These are phyloP conservation scores for Fusarium keratoplasticum DNA, from an alignment of 2,329 filamentous ascomycete genomes.

Conservation along the genomic window DNA sequence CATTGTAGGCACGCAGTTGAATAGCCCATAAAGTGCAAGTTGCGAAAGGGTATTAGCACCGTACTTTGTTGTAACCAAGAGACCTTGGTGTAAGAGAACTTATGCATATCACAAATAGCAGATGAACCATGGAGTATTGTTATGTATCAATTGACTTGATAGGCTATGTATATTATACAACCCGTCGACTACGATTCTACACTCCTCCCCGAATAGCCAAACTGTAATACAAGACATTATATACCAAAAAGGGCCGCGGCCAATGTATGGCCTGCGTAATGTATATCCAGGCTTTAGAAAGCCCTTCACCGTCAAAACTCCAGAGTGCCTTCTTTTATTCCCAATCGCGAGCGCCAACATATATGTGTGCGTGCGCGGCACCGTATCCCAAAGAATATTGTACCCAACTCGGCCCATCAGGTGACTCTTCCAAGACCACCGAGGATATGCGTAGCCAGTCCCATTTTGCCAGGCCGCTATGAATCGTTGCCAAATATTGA, in stretches of 20 bases:
- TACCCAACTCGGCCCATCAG: constrained; percentile 25
- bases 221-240: constrained; percentile 46
- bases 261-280: constrained; percentile 22
- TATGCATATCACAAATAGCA: constrained; percentile 24
- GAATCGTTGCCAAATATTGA: constrained; percentile 32
- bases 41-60: neutral
- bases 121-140: constrained; percentile 15
- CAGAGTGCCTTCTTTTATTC: constrained; percentile 24
- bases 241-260: constrained; percentile 31
- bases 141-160: neutral
- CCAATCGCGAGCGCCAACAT: constrained; percentile 25
- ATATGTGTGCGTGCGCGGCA: constrained; percentile 16
- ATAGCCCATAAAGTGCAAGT: neutral
- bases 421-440: constrained; percentile 23
- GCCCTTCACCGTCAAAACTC: constrained; percentile 7
- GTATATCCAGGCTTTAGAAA: constrained; percentile 14
- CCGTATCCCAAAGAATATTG: constrained; percentile 23
- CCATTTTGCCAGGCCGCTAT: constrained; percentile 21
- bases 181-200: constrained; percentile 2
- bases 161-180: constrained; percentile 13
- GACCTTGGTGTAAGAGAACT: neutral
- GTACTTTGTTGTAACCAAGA: neutral
- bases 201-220: constrained; percentile 15
- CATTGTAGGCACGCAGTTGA: neutral
- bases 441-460: constrained; percentile 9